These are phyloP conservation scores for Metarhizium humberi DNA, from an alignment of 2,329 filamentous ascomycete genomes.

Conservation along the genomic window DNA sequence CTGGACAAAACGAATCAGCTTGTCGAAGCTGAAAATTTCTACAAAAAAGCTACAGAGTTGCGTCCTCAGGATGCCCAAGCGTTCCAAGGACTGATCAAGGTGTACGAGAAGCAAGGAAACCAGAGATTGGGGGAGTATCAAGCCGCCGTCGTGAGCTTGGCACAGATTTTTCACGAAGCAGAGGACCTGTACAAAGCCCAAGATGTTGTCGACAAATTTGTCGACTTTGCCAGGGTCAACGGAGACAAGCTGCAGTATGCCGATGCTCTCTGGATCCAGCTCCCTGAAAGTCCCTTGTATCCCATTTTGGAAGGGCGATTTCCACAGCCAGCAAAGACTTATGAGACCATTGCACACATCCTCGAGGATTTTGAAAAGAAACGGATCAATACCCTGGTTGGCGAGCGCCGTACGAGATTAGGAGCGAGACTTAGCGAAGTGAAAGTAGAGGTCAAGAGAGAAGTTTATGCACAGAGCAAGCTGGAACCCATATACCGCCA, in stretches of 20 bases:
- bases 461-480: constrained; percentile 66
- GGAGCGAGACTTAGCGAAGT: constrained; percentile 79
- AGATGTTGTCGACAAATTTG: constrained; percentile 69
- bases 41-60: constrained; percentile 60
- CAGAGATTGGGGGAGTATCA: constrained; percentile 67
- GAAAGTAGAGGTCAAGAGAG: constrained; percentile 75
- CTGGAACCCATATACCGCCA: constrained; percentile 74
- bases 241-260: constrained; percentile 68
- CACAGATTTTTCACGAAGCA: constrained; percentile 60
- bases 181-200: constrained; percentile 56
- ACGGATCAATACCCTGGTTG: constrained; percentile 81
- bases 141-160: constrained; percentile 61
- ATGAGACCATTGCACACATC: constrained; percentile 73
- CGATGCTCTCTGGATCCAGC: constrained; percentile 62
- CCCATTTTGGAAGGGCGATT: constrained; percentile 74
- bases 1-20: constrained; percentile 65
- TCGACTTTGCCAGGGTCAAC: constrained; percentile 61
- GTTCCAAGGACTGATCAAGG: constrained; percentile 80
- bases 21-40: constrained; percentile 68
- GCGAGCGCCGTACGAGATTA: constrained; percentile 76
- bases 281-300: constrained; percentile 78
- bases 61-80: constrained; percentile 72
- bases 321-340: constrained; percentile 69
- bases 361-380: constrained; percentile 81
- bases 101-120: constrained; percentile 71